Conservation (phyloP, 805 yeast genomes). For the Grigorovia transvaalensis region DNA sequence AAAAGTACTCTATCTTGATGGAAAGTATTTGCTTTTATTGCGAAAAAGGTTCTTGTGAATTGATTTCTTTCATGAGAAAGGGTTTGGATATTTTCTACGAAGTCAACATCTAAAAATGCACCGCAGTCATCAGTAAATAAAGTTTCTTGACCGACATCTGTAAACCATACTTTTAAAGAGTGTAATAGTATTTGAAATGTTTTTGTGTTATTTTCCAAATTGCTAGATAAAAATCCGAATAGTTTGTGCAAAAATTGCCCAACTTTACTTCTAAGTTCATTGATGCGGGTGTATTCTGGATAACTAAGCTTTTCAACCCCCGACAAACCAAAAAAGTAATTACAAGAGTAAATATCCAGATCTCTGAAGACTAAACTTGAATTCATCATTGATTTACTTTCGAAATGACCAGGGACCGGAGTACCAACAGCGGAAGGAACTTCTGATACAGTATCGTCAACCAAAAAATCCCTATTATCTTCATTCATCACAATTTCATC, state of each 20-base stretch:
- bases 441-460: conserved; percentile 37
- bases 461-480: conserved; percentile 15
- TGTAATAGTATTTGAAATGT: conserved; percentile 51
- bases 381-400: conserved; percentile 36
- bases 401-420: conserved; percentile 29
- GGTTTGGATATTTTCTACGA: conserved; percentile 49
- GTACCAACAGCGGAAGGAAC: conserved; percentile 29
- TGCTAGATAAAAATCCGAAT: conserved; percentile 35
- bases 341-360: conserved; percentile 50
- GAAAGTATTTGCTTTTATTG: conserved; percentile 58
- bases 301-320: conserved; percentile 34
- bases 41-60: conserved; percentile 69
- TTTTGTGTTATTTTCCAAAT: conserved; percentile 54
- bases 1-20: conserved; percentile 66
- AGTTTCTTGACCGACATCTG: conserved; percentile 69
- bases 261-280: conserved; percentile 46
- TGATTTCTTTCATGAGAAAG: conserved; percentile 56
- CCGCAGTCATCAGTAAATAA: conserved; percentile 47
- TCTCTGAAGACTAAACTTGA: conserved; percentile 49
- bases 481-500: conserved; percentile 21
- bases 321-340: conserved; percentile 53
- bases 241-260: conserved; percentile 57
- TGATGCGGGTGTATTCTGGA: conserved; percentile 42
- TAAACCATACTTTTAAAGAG: conserved; percentile 64
- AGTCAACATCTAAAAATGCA: conserved; percentile 42